A percentile compares a stretch with the other conserved stretches of the same genome.
These are phyloP conservation scores for Anisodus tanguticus DNA, from an alignment of 257 asterid genomes.

Conservation along the genomic window DNA sequence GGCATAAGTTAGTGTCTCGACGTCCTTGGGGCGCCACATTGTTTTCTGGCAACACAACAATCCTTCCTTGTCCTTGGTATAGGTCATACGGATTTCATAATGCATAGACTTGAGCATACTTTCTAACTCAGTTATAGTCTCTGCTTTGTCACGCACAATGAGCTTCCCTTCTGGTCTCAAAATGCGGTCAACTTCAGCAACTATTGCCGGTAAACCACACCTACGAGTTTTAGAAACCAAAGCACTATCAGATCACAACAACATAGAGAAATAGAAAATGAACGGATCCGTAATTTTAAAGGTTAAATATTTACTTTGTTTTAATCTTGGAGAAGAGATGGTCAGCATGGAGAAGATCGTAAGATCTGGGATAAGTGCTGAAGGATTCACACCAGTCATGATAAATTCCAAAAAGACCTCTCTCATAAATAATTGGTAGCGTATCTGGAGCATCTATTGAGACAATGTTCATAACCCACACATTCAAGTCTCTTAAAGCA, in stretches of 20 bases:
- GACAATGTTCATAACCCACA: conserved; percentile 94
- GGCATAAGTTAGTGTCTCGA: conserved; percentile 67
- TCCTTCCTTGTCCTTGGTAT: conserved; percentile 78
- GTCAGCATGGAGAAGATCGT: conserved; percentile 97
- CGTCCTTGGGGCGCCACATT: conserved; percentile 78
- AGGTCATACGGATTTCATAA: conserved; percentile 82
- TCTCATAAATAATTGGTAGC: conserved; percentile 82
- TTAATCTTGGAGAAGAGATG: conserved; percentile 90
- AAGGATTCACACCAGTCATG: conserved; percentile 99
- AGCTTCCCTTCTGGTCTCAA: conserved; percentile 91
- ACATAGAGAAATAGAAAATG: background rate
- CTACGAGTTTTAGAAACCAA: conserved; percentile 40
- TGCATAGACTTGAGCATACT: conserved; percentile 72
- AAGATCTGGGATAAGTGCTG: conserved; percentile 94
- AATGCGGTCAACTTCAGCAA: conserved; percentile 84
- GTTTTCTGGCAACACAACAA: conserved; percentile 76
- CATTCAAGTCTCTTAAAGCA: conserved; percentile 76
- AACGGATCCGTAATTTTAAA: background rate
- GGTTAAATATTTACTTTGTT: conserved; percentile 51
- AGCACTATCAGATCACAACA: conserved; percentile 31
- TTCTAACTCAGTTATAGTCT: conserved; percentile 69
- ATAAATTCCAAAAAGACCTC: conserved; percentile 90
- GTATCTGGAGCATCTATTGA: conserved; percentile 89
- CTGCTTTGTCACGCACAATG: conserved; percentile 76
- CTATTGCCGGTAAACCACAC: conserved; percentile 69